These are phyloP conservation scores for Porcisia deanei DNA, from an alignment of 208 protist species.

Conservation along the genomic window DNA sequence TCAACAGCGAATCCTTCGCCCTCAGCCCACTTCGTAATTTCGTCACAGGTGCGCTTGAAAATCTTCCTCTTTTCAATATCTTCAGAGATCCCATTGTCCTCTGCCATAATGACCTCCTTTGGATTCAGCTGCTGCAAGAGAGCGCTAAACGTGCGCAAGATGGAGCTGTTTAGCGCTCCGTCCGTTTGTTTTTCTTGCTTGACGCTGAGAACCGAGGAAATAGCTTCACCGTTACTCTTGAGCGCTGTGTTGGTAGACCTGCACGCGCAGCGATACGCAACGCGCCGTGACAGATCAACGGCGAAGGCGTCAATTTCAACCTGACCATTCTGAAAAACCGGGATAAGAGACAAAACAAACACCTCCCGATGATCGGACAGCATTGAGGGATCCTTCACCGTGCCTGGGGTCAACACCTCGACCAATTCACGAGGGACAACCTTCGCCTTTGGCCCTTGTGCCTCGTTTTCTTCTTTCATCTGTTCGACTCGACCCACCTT, in stretches of 20 bases:
- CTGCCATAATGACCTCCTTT: conserved; percentile 77
- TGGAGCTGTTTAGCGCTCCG: conserved; percentile 7
- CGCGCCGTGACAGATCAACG: conserved; percentile 77
- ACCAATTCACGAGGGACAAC: conserved; percentile 88
- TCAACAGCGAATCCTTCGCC: conserved; percentile 67
- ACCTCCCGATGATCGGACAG: conserved; percentile 66
- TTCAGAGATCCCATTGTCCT: conserved; percentile 3
- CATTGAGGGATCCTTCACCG: conserved; percentile 87
- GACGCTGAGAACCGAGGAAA: neutral
- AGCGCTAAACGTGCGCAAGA: conserved; percentile 40
- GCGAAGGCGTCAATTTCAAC: conserved; percentile 69
- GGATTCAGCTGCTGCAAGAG: conserved; percentile 82
- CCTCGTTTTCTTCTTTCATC: conserved; percentile 65
- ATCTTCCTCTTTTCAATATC: neutral
- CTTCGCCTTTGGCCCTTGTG: conserved; percentile 41
- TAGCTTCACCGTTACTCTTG: neutral
- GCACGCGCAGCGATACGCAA: conserved; percentile 72
- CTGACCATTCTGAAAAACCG: conserved; percentile 5
- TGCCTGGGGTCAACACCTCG: conserved; percentile 92
- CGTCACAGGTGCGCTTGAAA: conserved; percentile 11
- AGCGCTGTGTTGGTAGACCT: neutral
- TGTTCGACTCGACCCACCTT: conserved; percentile 94
- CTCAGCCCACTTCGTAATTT: conserved; percentile 53
- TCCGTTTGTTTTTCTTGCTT: neutral
- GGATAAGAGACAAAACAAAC: conserved; percentile 68